Base-by-base conservation (phyloP, 2,329 filamentous ascomycete species). In the Aspergillus ruber region DNA sequence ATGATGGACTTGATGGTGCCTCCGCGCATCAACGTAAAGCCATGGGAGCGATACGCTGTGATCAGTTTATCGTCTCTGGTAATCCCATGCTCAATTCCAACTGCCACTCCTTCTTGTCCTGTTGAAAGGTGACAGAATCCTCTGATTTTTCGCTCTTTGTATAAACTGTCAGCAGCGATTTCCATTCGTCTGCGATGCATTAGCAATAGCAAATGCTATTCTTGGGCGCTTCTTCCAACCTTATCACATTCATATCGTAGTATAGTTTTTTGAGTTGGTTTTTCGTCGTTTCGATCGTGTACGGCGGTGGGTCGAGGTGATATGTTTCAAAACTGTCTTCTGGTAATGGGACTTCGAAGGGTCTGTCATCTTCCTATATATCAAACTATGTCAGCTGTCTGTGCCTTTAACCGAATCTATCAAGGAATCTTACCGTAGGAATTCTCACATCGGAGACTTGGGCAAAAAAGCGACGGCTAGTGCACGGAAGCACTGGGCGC, bases 101-200 rank as follows among this genome's bases (percentile, higher is more conserved):
- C 85, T 48, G 91, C 88, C 55, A 97, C 91, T 55, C 91, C 91
- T 80, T 97, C 91, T 74, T 97, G 91, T 51, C 91, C 91, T 44
- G 88, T 95, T 48, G 91, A 96, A 70, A 97, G 76, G 76, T 97
- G 91, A 77, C 91, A 97, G 84, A 96, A 96, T 73, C 91, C 91
- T 62, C 91, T 86, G 62, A 97, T 95, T 79, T 96, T 95, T 82
- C 95, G 95, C 77, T 96, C 90, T 78, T 97, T 97, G 85, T 97
- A 96, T 64, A 97, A 79, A 66, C 88, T 82, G 71, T 96, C 91
- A 74, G 91, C 88, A 53, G 89, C 88, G 86, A 96, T 91, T 76
- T 97, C 91, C 89, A 97, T 93, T 72, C 93, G 90, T 74, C 90
- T 95, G 62, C 47, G 13, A 20, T 7, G 4, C 32, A 43, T 48